Conservation (phyloP, 2,329 filamentous ascomycete genomes). For the Xylariaceae sp. region DNA sequence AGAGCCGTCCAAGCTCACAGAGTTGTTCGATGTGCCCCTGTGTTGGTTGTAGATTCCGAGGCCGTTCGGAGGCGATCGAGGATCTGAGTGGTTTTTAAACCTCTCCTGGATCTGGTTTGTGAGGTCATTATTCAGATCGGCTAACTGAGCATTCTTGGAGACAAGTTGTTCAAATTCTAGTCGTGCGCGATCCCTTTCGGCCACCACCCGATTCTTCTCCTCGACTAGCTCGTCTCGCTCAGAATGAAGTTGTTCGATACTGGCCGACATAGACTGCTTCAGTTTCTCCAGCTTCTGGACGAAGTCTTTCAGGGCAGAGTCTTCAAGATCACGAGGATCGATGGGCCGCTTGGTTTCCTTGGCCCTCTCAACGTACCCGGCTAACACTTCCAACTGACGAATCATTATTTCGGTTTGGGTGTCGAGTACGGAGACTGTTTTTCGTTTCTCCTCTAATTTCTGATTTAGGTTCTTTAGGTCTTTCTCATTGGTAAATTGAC, state of each 20-base stretch:
- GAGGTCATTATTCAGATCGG: constrained; percentile 93
- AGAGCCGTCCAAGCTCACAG: constrained; percentile 53
- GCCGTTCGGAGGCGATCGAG: constrained; percentile 52
- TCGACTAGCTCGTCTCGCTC: constrained; percentile 83
- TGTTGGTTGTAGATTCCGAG: constrained; percentile 60
- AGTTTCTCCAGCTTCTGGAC: constrained; percentile 72
- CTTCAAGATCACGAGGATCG: constrained; percentile 80
- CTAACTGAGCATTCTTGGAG: constrained; percentile 90
- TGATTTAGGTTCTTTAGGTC: constrained; percentile 78
- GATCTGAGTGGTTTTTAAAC: constrained; percentile 75
- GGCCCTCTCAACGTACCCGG: constrained; percentile 82
- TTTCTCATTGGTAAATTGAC: constrained; percentile 70
- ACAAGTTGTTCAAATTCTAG: constrained; percentile 95
- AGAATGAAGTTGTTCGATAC: constrained; percentile 62
- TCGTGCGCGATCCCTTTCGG: constrained; percentile 88
- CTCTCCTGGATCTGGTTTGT: constrained; percentile 92
- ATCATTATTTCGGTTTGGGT: constrained; percentile 96
- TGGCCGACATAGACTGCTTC: constrained; percentile 59
- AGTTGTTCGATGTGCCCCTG: constrained; percentile 54
- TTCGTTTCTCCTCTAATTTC: constrained; percentile 88
- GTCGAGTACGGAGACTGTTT: constrained; percentile 91
- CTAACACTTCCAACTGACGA: constrained; percentile 85
- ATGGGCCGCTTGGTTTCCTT: constrained; percentile 82
- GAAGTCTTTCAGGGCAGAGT: constrained; percentile 88
- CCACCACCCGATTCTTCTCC: constrained; percentile 79